Conservation (phyloP, 768 basidiomycete species). For the Dentipellis fragilis region DNA sequence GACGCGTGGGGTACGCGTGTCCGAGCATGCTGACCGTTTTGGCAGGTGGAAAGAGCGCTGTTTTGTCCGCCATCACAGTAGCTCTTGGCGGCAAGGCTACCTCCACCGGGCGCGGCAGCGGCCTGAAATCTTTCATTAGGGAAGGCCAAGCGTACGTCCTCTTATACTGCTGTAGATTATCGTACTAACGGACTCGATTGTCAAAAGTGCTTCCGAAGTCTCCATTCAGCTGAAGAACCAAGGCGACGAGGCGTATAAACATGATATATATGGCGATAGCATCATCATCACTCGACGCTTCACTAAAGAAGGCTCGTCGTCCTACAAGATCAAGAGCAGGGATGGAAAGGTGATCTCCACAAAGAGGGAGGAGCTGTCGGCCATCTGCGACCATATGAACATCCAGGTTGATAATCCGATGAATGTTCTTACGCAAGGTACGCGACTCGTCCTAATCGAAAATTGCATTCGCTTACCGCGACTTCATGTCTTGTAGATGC, state of each 20-base stretch:
- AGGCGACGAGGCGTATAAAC: constrained; percentile 83
- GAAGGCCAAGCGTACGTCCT: constrained; percentile 68
- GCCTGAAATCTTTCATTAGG: constrained; percentile 77
- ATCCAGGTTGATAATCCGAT: constrained; percentile 96
- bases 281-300: constrained; percentile 82
- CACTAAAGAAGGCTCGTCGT: constrained; percentile 60
- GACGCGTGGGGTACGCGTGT: neutral
- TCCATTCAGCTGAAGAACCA: constrained; percentile 80
- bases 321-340: constrained; percentile 75
- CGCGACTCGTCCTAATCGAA: neutral
- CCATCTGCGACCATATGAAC: constrained; percentile 92
- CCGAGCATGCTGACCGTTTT: neutral
- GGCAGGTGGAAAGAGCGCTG: constrained; percentile 89
- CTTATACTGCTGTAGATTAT: neutral
- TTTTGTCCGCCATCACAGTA: constrained; percentile 85
- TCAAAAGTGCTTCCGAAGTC: constrained; percentile 55
- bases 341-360: constrained; percentile 57
- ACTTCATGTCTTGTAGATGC: constrained; percentile 17
- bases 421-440: constrained; percentile 86
- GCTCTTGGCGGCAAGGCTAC: constrained; percentile 89
- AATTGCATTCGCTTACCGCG: neutral
- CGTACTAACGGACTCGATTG: neutral
- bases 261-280: constrained; percentile 74
- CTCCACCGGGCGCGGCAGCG: constrained; percentile 82
- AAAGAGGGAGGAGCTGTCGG: constrained; percentile 76